A percentile compares a stretch with the other conserved stretches of the same genome.
These are phyloP conservation scores for Scedosporium minutisporum DNA, from an alignment of 2,329 filamentous ascomycete species.

Conservation along the genomic window DNA sequence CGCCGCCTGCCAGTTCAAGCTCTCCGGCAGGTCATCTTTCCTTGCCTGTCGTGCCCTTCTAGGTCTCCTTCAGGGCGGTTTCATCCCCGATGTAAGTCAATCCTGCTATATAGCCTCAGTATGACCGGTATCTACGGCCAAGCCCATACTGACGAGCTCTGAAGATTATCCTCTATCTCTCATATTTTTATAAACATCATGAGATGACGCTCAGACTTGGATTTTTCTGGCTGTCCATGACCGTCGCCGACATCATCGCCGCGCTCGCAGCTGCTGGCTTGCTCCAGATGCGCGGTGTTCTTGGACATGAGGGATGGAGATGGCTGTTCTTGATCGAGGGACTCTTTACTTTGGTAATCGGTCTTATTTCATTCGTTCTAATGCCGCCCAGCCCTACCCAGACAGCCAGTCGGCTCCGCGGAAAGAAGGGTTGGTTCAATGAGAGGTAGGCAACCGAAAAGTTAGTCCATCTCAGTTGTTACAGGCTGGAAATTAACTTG, in stretches of 20 bases:
- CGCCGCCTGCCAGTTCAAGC: constrained; percentile 35
- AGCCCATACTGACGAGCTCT: background rate
- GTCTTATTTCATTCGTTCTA: constrained; percentile 41
- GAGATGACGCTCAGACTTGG: constrained; percentile 28
- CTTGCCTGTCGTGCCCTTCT: constrained; percentile 27
- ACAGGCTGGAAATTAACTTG: constrained; percentile 4
- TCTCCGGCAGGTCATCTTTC: constrained; percentile 27
- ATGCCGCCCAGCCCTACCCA: constrained; percentile 44
- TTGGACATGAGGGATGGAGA: constrained; percentile 27
- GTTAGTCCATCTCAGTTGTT: no score
- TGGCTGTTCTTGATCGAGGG: constrained; percentile 49
- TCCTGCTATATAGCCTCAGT: no score
- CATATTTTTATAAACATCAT: constrained; percentile 32
- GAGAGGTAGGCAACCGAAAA: constrained; percentile 24
- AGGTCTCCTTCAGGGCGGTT: constrained; percentile 34
- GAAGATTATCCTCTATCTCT: constrained; percentile 26
- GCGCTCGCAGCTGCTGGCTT: constrained; percentile 28
- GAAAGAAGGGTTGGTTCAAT: constrained; percentile 48
- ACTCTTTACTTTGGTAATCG: constrained; percentile 33
- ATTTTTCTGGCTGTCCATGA: constrained; percentile 32
- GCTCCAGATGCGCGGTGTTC: constrained; percentile 28
- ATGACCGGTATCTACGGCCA: background rate
- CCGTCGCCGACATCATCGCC: constrained; percentile 27
- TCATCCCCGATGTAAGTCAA: constrained; percentile 31
- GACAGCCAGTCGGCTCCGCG: constrained; percentile 42